Conservation (phyloP, 208 protist species). For the Acanthamoeba sp. region DNA sequence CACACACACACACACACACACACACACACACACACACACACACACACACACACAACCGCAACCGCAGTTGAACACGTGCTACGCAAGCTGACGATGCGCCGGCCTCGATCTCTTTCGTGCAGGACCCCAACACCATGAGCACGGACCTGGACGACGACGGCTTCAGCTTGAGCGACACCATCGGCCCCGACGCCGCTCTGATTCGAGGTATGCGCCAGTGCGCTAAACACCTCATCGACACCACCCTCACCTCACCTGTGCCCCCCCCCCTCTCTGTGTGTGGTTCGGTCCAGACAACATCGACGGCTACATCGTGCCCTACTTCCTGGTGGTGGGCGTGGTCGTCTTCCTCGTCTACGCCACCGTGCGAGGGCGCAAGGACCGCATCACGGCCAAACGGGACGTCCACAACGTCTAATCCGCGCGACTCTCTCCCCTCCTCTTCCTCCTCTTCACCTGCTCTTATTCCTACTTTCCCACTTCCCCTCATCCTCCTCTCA, state of each 20-base stretch:
- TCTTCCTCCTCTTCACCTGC: background rate
- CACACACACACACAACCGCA: too few relatives aligned
- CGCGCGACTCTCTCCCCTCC: background rate
- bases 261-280: background rate
- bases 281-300: slow-evolving; percentile 6
- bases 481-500: background rate
- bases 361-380: slow-evolving; percentile 40
- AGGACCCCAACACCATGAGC: background rate
- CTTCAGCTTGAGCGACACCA: slow-evolving; percentile 54
- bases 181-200: slow-evolving; percentile 26
- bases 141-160: slow-evolving; percentile 24
- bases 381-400: slow-evolving; percentile 27
- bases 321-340: slow-evolving; percentile 59
- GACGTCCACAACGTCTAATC: slow-evolving; percentile 39
- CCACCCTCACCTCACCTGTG: background rate
- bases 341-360: slow-evolving; percentile 54
- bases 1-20: too few relatives aligned
- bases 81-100: too few relatives aligned
- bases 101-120: too few relatives aligned
- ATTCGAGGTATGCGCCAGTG: slow-evolving; percentile 46
- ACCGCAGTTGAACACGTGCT: too few relatives aligned
- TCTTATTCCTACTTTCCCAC: background rate
- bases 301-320: slow-evolving; percentile 48
- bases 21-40: too few relatives aligned
- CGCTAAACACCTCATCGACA: background rate